These are phyloP conservation scores for Durio zibethinus DNA, from an alignment of 345 rosid species.

Conservation along the genomic window DNA sequence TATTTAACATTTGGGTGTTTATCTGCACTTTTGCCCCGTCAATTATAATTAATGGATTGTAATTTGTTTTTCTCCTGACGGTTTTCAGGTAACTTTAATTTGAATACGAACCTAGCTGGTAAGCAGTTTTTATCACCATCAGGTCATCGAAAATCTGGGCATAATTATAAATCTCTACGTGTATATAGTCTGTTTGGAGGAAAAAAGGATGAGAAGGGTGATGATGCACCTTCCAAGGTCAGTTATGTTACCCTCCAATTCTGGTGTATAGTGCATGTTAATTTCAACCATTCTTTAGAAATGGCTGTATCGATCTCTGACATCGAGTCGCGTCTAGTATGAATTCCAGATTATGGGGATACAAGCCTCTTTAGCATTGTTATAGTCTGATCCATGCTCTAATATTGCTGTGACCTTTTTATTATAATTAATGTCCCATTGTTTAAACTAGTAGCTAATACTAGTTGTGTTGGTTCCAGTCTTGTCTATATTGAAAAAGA, in stretches of 20 bases:
- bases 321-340: not conserved
- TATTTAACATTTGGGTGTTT: not conserved
- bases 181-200: constrained; percentile 76
- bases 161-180: constrained; percentile 32
- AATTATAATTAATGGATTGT: too few relatives aligned
- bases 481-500: not conserved
- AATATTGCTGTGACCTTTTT: not conserved
- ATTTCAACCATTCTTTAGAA: not conserved
- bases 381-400: not conserved
- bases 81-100: constrained; percentile 45
- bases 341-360: not conserved
- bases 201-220: constrained; percentile 64
- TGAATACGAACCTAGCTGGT: constrained; percentile 35
- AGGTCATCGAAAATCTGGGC: constrained; percentile 25
- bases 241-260: not conserved
- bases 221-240: constrained; percentile 75
- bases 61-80: constrained; percentile 11
- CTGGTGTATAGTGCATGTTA: not conserved
- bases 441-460: not conserved
- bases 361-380: not conserved
- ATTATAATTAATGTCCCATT: not conserved
- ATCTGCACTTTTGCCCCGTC: too few relatives aligned
- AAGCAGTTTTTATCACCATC: constrained; percentile 37
- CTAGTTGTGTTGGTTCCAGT: not conserved
- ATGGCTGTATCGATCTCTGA: not conserved